These are phyloP conservation scores for Diaporthe caulivora DNA, from an alignment of 2,329 filamentous ascomycete species.

Conservation along the genomic window DNA sequence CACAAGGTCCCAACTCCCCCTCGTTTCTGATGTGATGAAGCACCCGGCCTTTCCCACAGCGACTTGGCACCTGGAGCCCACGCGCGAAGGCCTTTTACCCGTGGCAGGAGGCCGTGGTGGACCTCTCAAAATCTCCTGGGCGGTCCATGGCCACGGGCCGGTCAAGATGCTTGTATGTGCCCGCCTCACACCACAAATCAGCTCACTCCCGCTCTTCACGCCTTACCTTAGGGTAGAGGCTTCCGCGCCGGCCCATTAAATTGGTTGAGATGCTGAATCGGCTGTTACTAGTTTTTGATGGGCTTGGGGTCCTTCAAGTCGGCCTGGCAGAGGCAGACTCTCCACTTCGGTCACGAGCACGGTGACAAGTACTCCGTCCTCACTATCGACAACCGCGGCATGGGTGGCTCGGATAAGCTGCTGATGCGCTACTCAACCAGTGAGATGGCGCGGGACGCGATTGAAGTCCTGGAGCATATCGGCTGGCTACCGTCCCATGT, in stretches of 20 bases:
- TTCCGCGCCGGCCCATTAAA: background rate
- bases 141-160: constrained; percentile 82
- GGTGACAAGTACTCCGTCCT: constrained; percentile 78
- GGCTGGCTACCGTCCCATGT: constrained; percentile 67
- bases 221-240: background rate
- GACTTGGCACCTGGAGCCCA: constrained; percentile 77
- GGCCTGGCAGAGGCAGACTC: constrained; percentile 86
- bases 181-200: constrained; percentile 28
- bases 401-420: constrained; percentile 84
- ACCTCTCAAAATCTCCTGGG: constrained; percentile 81
- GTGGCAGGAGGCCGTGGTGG: constrained; percentile 80
- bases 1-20: constrained; percentile 50
- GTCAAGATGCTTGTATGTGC: constrained; percentile 78
- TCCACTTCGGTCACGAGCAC: constrained; percentile 82
- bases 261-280: constrained; percentile 27
- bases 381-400: constrained; percentile 86
- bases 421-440: constrained; percentile 82
- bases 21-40: constrained; percentile 68
- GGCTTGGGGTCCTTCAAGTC: constrained; percentile 78
- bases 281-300: constrained; percentile 76
- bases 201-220: background rate
- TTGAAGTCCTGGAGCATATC: constrained; percentile 78
- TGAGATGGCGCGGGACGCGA: constrained; percentile 83
- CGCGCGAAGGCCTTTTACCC: constrained; percentile 68
- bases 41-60: constrained; percentile 77